Conservation (phyloP, 1,139 yeast genomes). For the Diutina catenulata region DNA sequence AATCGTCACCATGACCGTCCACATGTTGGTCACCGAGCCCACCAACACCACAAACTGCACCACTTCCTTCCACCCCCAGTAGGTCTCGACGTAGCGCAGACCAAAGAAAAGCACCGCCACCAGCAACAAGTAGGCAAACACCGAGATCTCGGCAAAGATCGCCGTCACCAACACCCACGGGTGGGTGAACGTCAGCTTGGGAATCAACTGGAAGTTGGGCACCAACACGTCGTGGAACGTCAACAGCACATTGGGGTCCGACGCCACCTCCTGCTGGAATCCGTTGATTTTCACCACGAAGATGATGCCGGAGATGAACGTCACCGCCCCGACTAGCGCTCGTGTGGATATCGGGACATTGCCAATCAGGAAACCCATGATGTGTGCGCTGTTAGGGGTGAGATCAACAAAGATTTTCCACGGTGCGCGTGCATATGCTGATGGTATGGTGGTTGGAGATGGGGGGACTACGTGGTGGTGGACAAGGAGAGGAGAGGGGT, state of each 20-base stretch:
- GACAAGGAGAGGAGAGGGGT: too few species aligned
- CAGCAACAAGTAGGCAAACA: constrained; percentile 40
- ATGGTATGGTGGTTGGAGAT: too few species aligned
- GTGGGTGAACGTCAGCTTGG: constrained; percentile 42
- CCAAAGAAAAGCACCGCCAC: constrained; percentile 40
- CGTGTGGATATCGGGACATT: constrained; percentile 3
- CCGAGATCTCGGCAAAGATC: constrained; percentile 55
- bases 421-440: too few species aligned
- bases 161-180: constrained; percentile 76
- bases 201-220: constrained; percentile 63
- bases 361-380: background rate
- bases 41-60: constrained; percentile 45
- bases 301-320: constrained; percentile 1
- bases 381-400: too few species aligned
- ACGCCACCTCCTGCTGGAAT: constrained; percentile 1
- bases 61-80: constrained; percentile 52
- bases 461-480: too few species aligned
- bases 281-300: constrained; percentile 3
- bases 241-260: background rate
- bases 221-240: constrained; percentile 24
- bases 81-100: constrained; percentile 36
- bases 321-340: constrained; percentile 1
- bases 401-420: too few species aligned
- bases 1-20: constrained; percentile 31
- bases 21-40: constrained; percentile 48